Conservation (phyloP, 495 filamentous ascomycete species). For the Penicillium soppii region DNA sequence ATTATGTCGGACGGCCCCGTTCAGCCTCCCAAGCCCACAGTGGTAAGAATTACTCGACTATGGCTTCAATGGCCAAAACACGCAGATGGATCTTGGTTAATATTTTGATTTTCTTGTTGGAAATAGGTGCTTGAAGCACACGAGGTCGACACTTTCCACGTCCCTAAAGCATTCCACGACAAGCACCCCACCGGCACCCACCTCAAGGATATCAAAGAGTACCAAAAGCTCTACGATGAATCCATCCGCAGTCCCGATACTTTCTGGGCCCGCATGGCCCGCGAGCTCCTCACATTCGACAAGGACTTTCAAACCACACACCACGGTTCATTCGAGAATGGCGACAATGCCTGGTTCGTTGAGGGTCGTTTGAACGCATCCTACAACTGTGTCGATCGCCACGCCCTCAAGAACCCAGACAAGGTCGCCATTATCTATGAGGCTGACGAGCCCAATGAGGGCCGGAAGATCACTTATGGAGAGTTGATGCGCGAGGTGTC, state of each 20-base stretch:
- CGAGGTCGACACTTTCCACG: constrained; percentile 78
- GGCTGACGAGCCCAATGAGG: constrained; percentile 85
- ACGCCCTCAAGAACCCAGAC: constrained; percentile 89
- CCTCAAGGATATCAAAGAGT: constrained; percentile 73
- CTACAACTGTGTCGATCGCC: constrained; percentile 96
- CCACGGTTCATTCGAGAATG: constrained; percentile 70
- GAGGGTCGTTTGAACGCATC: constrained; percentile 93
- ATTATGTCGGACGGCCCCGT: constrained; percentile 66
- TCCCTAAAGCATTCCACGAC: constrained; percentile 61
- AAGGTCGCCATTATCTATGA: constrained; percentile 98
- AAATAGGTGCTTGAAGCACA: constrained; percentile 68
- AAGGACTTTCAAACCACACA: constrained; percentile 90
- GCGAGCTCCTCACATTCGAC: constrained; percentile 88
- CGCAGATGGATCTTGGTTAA: too few species aligned
- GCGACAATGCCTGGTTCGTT: constrained; percentile 92
- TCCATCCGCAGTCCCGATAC: constrained; percentile 87
- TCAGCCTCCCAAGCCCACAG: constrained; percentile 56
- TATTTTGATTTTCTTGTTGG: background rate
- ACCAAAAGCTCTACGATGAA: constrained; percentile 91
- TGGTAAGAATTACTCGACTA: constrained; percentile 50
- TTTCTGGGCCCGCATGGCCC: constrained; percentile 86
- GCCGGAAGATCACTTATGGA: constrained; percentile 86
- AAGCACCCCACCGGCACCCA: constrained; percentile 72
- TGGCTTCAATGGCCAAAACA: background rate
- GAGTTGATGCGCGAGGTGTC: constrained; percentile 94